phyloP scores from a whole-genome alignment of 495 filamentous ascomycete species.

The Acidiella bohemica region DNA sequence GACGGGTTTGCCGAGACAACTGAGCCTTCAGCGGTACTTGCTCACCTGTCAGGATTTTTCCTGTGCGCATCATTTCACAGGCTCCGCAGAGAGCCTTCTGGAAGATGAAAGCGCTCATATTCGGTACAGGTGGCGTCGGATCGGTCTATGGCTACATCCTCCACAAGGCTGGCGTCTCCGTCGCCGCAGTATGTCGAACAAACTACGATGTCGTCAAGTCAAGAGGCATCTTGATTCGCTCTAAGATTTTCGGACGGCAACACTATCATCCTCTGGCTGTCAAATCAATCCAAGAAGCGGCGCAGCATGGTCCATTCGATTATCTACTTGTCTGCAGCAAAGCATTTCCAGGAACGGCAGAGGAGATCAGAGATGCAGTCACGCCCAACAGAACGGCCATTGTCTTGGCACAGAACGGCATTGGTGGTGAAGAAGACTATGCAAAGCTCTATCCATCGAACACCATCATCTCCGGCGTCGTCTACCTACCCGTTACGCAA shows the following conservation, averaged over 20 bases:
- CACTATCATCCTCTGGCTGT: constrained; percentile 32
- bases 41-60: too few species aligned
- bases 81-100: too few species aligned
- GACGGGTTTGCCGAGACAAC: too few species aligned
- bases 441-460: constrained; percentile 33
- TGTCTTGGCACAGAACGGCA: constrained; percentile 44
- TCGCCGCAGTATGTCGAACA: constrained; percentile 41
- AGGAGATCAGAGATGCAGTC: constrained; percentile 33
- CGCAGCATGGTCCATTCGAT: constrained; percentile 30
- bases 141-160: constrained; percentile 39
- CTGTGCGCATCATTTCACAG: too few species aligned
- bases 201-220: constrained; percentile 37
- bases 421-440: constrained; percentile 40
- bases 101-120: constrained; percentile 36
- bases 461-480: constrained; percentile 35
- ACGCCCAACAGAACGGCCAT: constrained; percentile 32
- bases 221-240: constrained; percentile 41
- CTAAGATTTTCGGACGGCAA: constrained; percentile 33
- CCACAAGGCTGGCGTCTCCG: constrained; percentile 29
- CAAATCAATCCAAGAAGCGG: constrained; percentile 30
- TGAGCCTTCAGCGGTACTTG: too few species aligned
- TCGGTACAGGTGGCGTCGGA: constrained; percentile 42
- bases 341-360: constrained; percentile 25
- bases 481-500: constrained; percentile 41
- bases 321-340: constrained; percentile 42